Evolutionary conservation across 1,284 basidiomycete species (phyloP).

Genomic region (Leccinum subrobustum): DNA sequence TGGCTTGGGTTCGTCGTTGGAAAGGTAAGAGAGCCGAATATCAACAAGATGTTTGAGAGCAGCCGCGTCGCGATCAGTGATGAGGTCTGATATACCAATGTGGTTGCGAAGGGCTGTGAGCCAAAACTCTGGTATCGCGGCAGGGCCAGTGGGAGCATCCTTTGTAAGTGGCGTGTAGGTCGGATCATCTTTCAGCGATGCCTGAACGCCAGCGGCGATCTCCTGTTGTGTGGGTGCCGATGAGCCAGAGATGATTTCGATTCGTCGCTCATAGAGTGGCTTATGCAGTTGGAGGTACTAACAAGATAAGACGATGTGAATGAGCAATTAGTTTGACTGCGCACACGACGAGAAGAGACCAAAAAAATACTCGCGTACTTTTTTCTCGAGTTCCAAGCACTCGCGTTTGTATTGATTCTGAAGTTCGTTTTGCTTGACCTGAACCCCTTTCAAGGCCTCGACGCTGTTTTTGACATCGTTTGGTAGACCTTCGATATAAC

Average conservation of each 20-base stretch:
- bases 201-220: slow-evolving; percentile 76
- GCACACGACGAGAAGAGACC: not conserved
- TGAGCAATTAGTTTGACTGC: slow-evolving; percentile 13
- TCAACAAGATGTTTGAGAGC: slow-evolving; percentile 70
- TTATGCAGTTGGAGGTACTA: slow-evolving; percentile 85
- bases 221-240: slow-evolving; percentile 79
- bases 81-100: slow-evolving; percentile 81
- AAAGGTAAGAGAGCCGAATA: slow-evolving; percentile 68
- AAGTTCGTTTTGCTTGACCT: slow-evolving; percentile 90
- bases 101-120: slow-evolving; percentile 95
- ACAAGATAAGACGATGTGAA: slow-evolving; percentile 1
- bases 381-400: slow-evolving; percentile 95
- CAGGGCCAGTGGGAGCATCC: slow-evolving; percentile 39
- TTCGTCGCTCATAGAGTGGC: slow-evolving; percentile 87
- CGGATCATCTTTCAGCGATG: slow-evolving; percentile 67
- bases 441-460: slow-evolving; percentile 93
- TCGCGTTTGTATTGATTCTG: slow-evolving; percentile 97
- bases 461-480: slow-evolving; percentile 81
- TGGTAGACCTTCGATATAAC: slow-evolving; percentile 87
- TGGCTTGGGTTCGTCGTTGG: slow-evolving; percentile 58
- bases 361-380: slow-evolving; percentile 50
- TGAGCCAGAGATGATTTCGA: slow-evolving; percentile 81
- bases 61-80: slow-evolving; percentile 90
- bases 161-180: slow-evolving; percentile 59
- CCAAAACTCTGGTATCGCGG: slow-evolving; percentile 92